Evolutionary conservation across 2,329 filamentous ascomycete genomes (phyloP).

Genomic region (Colletotrichum eleusines): DNA sequence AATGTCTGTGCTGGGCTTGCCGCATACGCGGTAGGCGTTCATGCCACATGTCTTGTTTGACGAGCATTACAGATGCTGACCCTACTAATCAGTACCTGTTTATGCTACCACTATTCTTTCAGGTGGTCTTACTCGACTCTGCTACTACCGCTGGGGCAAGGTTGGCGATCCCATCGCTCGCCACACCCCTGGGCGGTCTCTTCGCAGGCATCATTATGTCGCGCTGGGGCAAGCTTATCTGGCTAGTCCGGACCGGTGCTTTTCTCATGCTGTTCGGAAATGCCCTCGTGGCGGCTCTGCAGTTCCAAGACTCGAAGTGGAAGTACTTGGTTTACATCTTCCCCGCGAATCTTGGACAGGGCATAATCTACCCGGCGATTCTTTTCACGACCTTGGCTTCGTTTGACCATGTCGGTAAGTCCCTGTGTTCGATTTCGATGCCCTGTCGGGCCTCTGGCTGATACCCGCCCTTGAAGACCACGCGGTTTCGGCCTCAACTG

Average conservation of each 20-base stretch:
- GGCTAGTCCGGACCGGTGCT: conserved; percentile 64
- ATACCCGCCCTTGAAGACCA: conserved; percentile 60
- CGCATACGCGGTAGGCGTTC: conserved; percentile 68
- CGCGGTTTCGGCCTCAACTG: conserved; percentile 71
- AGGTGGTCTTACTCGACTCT: conserved; percentile 73
- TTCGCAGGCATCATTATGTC: conserved; percentile 70
- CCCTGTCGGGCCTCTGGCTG: neutral
- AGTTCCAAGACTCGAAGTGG: conserved; percentile 62
- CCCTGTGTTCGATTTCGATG: accelerated
- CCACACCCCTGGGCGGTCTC: conserved; percentile 68
- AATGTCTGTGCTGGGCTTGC: conserved; percentile 72
- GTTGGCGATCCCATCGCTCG: conserved; percentile 72
- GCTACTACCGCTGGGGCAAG: conserved; percentile 74
- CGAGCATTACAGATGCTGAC: neutral
- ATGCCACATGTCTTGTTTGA: neutral
- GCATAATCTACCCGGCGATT: conserved; percentile 69
- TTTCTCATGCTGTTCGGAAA: conserved; percentile 67
- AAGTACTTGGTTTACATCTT: conserved; percentile 69
- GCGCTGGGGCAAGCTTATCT: conserved; percentile 63
- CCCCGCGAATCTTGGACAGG: conserved; percentile 69
- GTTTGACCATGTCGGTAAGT: conserved; percentile 70
- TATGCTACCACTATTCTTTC: conserved; percentile 78
- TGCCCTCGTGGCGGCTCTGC: conserved; percentile 61
- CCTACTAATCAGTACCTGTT: conserved; percentile 66
- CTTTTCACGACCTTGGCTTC: conserved; percentile 73